Evolutionary conservation across 768 basidiomycete species (phyloP), one percentile per base, ranked within the genome.

Genomic region (Tricholoma sp.): DNA sequence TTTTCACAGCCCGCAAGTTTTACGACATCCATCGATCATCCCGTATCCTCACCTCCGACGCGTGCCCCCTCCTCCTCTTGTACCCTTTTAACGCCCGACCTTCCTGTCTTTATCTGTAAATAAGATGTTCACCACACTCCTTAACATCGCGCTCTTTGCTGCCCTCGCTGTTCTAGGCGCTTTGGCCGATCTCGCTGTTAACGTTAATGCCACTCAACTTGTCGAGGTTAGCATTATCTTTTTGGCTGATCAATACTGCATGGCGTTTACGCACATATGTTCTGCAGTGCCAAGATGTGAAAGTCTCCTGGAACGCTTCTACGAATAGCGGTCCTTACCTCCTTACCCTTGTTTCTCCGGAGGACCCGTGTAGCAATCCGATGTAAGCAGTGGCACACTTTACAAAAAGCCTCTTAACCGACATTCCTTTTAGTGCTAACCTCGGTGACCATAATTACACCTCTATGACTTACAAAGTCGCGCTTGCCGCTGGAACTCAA

Each of bases 91-190:
- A 69, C 67, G 56, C 60, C 65, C 61, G 50, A 59, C 45, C 45
- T 59, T 61, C 60, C 61, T 57, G 63, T 58, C 63, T 64, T 68
- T 70, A 15, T n/a, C n/a, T 65, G 61, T 53, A 24, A 58, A 62
- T 71, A 80, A 70, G 72, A 92, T 91, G 90, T 85, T 84, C 80
- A 74, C 82, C 76, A 88, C 90, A 74, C 72, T 91, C 88, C 52
- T 89, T 89, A 79, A 80, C 58, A 68, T 82, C 74, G 77, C 86
- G 65, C 81, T 91, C 84, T 72, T 90, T 75, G 70, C 79, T 66
- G 66, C 75, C 62, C 73, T 84, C 68, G 78, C 79, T 69, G 63
- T 82, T 65, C 75, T 66, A 59, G 74, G 73, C 66, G 84, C 75
- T 54, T 62, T 79, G 53, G 84, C 88, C n/a, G n/a, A n/a, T n/a